phyloP scores from a whole-genome alignment of 768 basidiomycete genomes.

The Kwoniella dendrophila region DNA sequence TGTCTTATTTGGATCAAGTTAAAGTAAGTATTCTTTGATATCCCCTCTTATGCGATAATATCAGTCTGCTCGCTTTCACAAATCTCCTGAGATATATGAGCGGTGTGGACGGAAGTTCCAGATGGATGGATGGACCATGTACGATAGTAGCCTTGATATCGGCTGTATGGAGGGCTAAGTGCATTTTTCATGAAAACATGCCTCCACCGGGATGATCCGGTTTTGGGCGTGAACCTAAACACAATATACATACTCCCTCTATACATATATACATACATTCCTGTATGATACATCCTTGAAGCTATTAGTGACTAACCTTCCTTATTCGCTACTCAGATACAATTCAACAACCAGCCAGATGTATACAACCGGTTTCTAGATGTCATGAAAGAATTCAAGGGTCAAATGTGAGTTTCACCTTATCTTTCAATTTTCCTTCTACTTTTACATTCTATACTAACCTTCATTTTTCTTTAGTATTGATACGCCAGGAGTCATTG shows the following conservation, averaged over 20 bases:
- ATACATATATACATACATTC: not conserved
- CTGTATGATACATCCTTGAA: not conserved
- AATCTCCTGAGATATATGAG: too few species aligned
- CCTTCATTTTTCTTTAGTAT: constrained; percentile 63
- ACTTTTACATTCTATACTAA: not conserved
- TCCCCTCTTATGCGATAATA: constrained; percentile 12
- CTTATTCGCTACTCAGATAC: constrained; percentile 56
- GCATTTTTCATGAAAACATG: constrained; percentile 14
- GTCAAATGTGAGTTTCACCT: constrained; percentile 62
- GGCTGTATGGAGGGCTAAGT: not conserved
- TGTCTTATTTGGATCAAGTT: constrained; percentile 91
- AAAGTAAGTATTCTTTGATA: constrained; percentile 59
- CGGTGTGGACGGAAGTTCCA: too few species aligned
- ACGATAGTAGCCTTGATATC: not conserved
- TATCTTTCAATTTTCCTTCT: not conserved
- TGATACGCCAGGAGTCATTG: constrained; percentile 96
- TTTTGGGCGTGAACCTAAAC: not conserved
- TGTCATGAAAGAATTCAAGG: constrained; percentile 99
- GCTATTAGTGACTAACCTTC: not conserved
- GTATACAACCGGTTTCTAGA: constrained; percentile 93
- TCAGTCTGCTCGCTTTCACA: too few species aligned
- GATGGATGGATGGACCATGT: too few species aligned
- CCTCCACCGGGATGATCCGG: constrained; percentile 21
- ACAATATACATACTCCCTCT: not conserved
- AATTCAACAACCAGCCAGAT: constrained; percentile 85